A percentile compares a stretch with the other conserved stretches of the same genome.
These are phyloP conservation scores for Sarocladium brachiariae DNA, from an alignment of 2,329 filamentous ascomycete species.

Conservation along the genomic window DNA sequence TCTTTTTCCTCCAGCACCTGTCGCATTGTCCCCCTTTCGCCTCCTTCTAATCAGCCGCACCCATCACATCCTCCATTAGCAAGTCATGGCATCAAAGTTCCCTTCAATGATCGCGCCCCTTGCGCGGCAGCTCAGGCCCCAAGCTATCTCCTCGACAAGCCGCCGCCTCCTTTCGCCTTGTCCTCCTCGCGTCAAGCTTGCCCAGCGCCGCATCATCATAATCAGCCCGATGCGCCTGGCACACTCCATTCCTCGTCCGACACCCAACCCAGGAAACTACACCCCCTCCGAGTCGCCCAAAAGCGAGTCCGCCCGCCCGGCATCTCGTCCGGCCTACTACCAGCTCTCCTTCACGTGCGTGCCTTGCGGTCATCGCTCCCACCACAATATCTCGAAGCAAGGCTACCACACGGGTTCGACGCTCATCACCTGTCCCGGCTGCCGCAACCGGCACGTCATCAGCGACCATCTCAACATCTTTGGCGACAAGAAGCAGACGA, in stretches of 20 bases:
- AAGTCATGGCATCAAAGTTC: slow-evolving; percentile 24
- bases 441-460: slow-evolving; percentile 84
- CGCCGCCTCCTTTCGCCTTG: slow-evolving; percentile 15
- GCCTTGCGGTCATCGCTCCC: slow-evolving; percentile 72
- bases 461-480: slow-evolving; percentile 81
- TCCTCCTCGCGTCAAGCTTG: too few relatives aligned
- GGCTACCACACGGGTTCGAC: slow-evolving; percentile 89
- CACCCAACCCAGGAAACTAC: slow-evolving; percentile 10
- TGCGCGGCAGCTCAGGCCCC: slow-evolving; percentile 13
- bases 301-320: slow-evolving; percentile 2
- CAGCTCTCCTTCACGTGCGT: slow-evolving; percentile 89
- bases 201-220: slow-evolving; percentile 13
- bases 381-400: slow-evolving; percentile 84
- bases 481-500: slow-evolving; percentile 57
- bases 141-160: slow-evolving; percentile 9
- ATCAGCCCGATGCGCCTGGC: slow-evolving; percentile 20
- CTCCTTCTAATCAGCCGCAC: slow-evolving; percentile 6
- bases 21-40: not conserved
- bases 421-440: slow-evolving; percentile 80
- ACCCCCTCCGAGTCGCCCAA: not conserved
- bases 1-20: slow-evolving; percentile 14
- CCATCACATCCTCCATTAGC: slow-evolving; percentile 12
- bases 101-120: slow-evolving; percentile 14
- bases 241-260: slow-evolving; percentile 30
- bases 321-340: slow-evolving; percentile 56